Conservation (phyloP, 176 grass and related monocot species). For the Carex littledalei region DNA sequence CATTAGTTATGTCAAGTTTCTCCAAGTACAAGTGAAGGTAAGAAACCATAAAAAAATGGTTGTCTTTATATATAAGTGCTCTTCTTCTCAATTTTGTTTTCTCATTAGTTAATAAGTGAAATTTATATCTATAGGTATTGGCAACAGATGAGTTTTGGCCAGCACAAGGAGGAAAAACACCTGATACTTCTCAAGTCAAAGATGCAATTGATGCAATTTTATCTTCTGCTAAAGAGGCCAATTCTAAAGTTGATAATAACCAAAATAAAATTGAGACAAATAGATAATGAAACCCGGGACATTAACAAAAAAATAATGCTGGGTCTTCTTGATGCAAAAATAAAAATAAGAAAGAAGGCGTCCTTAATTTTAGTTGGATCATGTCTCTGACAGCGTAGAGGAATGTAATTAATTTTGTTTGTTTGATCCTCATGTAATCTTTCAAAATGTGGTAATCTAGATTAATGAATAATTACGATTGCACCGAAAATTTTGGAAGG, state of each 20-base stretch:
- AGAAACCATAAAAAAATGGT: not conserved
- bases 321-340: not conserved
- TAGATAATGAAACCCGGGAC: no score
- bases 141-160: conserved; percentile 96
- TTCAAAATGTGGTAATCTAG: not conserved
- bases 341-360: not conserved
- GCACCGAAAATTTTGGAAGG: not conserved
- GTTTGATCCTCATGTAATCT: not conserved
- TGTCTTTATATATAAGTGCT: not conserved
- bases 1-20: conserved; percentile 83
- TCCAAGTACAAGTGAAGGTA: conserved; percentile 92
- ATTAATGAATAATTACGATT: not conserved
- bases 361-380: not conserved
- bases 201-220: conserved; percentile 86
- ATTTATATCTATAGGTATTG: conserved; percentile 47
- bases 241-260: conserved; percentile 7
- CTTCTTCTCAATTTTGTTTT: not conserved
- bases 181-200: conserved; percentile 65
- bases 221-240: conserved; percentile 34
- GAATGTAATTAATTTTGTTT: not conserved
- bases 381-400: not conserved
- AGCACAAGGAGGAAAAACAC: conserved; percentile 62
- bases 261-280: not conserved
- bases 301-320: not conserved
- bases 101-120: not conserved